These are phyloP conservation scores for Linnemannia zychae DNA, from an alignment of 192 early-diverging fungal genomes.

Conservation along the genomic window DNA sequence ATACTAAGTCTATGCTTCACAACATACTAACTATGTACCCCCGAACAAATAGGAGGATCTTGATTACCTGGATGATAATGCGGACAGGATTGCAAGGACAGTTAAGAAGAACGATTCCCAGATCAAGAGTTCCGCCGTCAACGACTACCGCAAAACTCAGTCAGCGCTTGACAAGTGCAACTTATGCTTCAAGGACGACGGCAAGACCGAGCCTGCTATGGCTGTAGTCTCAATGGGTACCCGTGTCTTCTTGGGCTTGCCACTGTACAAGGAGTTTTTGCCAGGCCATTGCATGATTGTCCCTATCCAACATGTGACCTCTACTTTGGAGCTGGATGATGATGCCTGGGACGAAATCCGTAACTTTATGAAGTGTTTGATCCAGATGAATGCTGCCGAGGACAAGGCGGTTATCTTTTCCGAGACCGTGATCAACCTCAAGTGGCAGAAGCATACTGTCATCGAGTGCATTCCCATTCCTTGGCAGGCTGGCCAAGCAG, in stretches of 20 bases:
- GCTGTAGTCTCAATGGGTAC: slow-evolving; percentile 85
- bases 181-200: slow-evolving; percentile 81
- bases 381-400: slow-evolving; percentile 85
- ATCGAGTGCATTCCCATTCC: slow-evolving; percentile 97
- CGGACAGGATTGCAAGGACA: slow-evolving; percentile 78
- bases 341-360: slow-evolving; percentile 94
- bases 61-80: slow-evolving; percentile 94
- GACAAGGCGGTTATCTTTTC: slow-evolving; percentile 85
- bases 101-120: slow-evolving; percentile 74
- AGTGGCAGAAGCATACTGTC: slow-evolving; percentile 82
- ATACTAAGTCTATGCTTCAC: slow-evolving; percentile 13
- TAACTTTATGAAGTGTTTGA: slow-evolving; percentile 97
- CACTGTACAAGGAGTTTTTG: slow-evolving; percentile 78
- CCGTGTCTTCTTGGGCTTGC: slow-evolving; percentile 84
- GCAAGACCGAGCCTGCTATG: slow-evolving; percentile 67
- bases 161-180: slow-evolving; percentile 78
- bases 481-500: slow-evolving; percentile 76
- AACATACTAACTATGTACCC: slow-evolving; percentile 34
- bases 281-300: slow-evolving; percentile 94
- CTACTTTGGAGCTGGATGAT: slow-evolving; percentile 91
- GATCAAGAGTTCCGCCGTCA: slow-evolving; percentile 29
- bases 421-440: slow-evolving; percentile 88
- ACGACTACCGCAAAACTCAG: slow-evolving; percentile 79
- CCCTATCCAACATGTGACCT: slow-evolving; percentile 86
- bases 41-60: slow-evolving; percentile 73